Conservation (phyloP, 306 rosid species). For the Pyrus bretschneideri region DNA sequence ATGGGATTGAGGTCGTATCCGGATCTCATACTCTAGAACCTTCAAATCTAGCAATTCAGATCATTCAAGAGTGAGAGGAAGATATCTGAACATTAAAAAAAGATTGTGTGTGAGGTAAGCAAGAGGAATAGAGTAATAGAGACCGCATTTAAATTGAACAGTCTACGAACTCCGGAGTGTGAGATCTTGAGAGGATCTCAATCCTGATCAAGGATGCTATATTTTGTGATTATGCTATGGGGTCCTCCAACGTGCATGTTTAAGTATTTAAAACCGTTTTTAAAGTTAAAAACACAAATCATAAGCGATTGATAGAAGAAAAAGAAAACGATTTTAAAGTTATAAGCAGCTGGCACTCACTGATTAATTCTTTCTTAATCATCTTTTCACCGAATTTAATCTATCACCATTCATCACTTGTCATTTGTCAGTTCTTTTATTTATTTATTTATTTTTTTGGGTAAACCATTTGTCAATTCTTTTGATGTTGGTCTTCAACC, state of each 20-base stretch:
- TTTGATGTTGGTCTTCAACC: constrained; percentile 26
- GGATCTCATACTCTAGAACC: too few species aligned
- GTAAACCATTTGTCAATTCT: not conserved
- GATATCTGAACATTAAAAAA: too few species aligned
- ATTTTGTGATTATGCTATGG: not conserved
- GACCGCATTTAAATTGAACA: too few species aligned
- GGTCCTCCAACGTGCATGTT: constrained; percentile 6
- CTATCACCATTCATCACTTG: not conserved
- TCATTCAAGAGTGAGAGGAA: too few species aligned
- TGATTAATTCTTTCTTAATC: constrained; percentile 19
- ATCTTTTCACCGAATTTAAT: not conserved
- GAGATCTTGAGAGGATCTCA: too few species aligned
- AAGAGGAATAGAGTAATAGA: too few species aligned
- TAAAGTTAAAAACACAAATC: constrained; percentile 7
- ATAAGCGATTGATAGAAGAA: not conserved
- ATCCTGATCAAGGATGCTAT: not conserved
- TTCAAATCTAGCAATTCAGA: too few species aligned
- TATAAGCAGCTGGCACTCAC: constrained; percentile 47
- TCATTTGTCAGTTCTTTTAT: too few species aligned
- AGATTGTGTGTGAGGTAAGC: too few species aligned
- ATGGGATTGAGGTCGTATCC: too few species aligned
- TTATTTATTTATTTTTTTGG: too few species aligned
- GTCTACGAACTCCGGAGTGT: too few species aligned
- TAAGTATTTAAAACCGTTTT: not conserved
- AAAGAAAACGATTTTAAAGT: not conserved